Conservation (phyloP, 1,284 basidiomycete genomes). For the Mycena sp. region DNA sequence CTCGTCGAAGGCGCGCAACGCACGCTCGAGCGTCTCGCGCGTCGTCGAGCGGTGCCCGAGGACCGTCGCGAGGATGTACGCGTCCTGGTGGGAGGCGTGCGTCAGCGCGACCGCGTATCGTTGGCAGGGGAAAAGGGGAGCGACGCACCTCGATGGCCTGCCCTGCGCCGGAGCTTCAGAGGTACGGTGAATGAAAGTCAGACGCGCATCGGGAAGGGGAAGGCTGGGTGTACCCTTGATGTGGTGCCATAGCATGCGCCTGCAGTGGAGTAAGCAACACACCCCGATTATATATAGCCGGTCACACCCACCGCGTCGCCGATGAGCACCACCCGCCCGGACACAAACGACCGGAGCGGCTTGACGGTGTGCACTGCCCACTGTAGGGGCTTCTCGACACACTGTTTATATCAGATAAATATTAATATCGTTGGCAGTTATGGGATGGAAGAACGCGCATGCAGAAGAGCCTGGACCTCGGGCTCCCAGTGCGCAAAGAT, state of each 20-base stretch:
- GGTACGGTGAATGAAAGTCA: constrained; percentile 34
- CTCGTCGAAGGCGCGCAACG: constrained; percentile 55
- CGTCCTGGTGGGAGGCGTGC: constrained; percentile 51
- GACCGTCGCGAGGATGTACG: constrained; percentile 57
- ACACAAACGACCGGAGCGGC: constrained; percentile 49
- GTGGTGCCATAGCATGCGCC: constrained; percentile 62
- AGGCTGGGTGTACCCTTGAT: constrained; percentile 45
- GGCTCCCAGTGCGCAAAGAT: constrained; percentile 58
- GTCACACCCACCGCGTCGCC: constrained; percentile 54
- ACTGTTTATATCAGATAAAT: constrained; percentile 41
- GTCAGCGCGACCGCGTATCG: constrained; percentile 35
- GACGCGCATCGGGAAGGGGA: background rate
- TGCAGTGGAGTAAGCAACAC: constrained; percentile 30
- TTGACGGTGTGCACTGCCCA: constrained; percentile 56
- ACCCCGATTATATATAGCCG: constrained; percentile 10
- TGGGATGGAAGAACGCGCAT: constrained; percentile 42
- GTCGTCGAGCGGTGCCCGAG: constrained; percentile 55
- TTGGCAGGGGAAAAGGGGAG: constrained; percentile 2
- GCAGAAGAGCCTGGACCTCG: constrained; percentile 54
- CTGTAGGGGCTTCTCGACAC: constrained; percentile 50
- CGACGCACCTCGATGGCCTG: constrained; percentile 60
- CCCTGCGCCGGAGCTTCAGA: constrained; percentile 54
- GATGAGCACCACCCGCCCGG: constrained; percentile 49
- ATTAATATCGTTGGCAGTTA: background rate
- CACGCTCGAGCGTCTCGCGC: constrained; percentile 45